phyloP scores from a whole-genome alignment of 2,329 filamentous ascomycete genomes.

The Pseudocercospora musae region DNA sequence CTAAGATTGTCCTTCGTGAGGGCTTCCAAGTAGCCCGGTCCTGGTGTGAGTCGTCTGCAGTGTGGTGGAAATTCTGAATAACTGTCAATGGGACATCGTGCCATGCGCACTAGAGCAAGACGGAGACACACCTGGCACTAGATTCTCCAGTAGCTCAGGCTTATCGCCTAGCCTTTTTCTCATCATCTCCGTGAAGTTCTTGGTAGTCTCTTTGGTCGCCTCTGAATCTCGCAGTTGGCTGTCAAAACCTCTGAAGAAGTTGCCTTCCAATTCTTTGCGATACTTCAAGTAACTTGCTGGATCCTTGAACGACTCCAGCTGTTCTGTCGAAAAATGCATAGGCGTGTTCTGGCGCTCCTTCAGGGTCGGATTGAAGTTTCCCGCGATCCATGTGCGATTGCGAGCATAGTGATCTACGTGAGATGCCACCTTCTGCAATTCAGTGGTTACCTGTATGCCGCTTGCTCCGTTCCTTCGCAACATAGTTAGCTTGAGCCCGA shows the following conservation, averaged over 20 bases:
- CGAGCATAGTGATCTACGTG: conserved; percentile 64
- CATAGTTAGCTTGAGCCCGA: background rate
- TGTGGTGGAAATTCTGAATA: conserved; percentile 42
- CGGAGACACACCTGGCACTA: conserved; percentile 31
- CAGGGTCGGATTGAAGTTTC: conserved; percentile 53
- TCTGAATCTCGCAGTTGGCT: conserved; percentile 40
- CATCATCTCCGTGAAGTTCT: conserved; percentile 42
- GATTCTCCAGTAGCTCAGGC: conserved; percentile 40
- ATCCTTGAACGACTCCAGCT: conserved; percentile 57
- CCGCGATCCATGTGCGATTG: conserved; percentile 64
- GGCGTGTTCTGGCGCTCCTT: conserved; percentile 52
- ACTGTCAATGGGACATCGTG: background rate
- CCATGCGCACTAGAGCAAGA: background rate
- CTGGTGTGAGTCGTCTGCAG: conserved; percentile 46
- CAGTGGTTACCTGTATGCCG: conserved; percentile 44
- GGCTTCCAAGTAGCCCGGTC: conserved; percentile 53
- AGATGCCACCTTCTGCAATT: conserved; percentile 46
- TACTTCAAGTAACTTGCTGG: conserved; percentile 57
- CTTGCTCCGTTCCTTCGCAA: conserved; percentile 38
- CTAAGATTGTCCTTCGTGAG: conserved; percentile 46
- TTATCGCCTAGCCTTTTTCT: conserved; percentile 34
- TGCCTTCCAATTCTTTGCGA: conserved; percentile 45
- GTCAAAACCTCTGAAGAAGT: conserved; percentile 57
- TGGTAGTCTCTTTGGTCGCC: conserved; percentile 34
- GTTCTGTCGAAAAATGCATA: conserved; percentile 54